phyloP scores from a whole-genome alignment of 208 protist genomes.

The Histomonas meleagridis region DNA sequence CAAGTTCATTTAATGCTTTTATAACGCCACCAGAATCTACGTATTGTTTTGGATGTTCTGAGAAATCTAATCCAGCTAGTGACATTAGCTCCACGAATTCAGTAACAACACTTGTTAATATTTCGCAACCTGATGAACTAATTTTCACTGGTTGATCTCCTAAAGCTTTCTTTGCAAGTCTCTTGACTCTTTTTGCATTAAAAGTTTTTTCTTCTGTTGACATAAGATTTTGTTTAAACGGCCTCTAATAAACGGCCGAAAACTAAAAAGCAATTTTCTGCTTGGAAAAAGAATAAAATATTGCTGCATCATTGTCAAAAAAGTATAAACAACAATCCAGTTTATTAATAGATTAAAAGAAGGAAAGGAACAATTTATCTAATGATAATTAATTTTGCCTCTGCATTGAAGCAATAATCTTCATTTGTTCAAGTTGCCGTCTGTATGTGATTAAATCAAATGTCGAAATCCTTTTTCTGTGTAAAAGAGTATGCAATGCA shows the following conservation, averaged over 20 bases:
- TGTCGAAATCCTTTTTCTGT: neutral
- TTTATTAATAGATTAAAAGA: too few relatives aligned
- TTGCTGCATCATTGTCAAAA: too few relatives aligned
- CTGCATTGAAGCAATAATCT: too few relatives aligned
- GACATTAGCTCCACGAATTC: slow-evolving; percentile 13
- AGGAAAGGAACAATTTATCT: too few relatives aligned
- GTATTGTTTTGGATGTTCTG: slow-evolving; percentile 18
- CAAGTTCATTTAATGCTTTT: neutral
- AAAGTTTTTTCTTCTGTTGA: too few relatives aligned
- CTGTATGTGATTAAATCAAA: neutral
- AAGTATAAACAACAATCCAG: too few relatives aligned
- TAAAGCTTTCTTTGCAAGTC: neutral
- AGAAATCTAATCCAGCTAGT: neutral
- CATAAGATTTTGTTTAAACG: too few relatives aligned
- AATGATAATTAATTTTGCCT: too few relatives aligned
- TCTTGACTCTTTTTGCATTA: neutral
- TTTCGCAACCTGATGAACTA: neutral
- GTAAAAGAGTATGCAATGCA: neutral
- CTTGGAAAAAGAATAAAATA: too few relatives aligned
- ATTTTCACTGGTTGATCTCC: neutral
- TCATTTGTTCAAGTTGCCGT: neutral
- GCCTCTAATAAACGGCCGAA: too few relatives aligned
- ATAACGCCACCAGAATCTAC: neutral
- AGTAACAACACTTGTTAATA: neutral
- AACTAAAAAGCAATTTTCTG: too few relatives aligned